phyloP scores from a whole-genome alignment of 331 rosid species.

The Cydonia oblonga region DNA sequence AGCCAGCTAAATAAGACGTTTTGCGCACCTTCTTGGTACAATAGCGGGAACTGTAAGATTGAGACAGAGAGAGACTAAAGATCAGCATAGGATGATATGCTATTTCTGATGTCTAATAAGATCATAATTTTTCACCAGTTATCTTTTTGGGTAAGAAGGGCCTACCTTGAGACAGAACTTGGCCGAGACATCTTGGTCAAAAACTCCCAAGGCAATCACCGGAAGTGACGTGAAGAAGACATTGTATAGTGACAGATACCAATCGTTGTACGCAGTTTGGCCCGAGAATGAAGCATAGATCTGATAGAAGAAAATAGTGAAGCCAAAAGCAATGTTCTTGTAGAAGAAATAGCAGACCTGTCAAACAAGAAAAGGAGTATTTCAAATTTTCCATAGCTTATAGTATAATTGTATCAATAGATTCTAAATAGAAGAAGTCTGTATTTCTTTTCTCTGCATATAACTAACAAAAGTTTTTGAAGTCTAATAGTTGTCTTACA shows the following conservation, averaged over 20 bases:
- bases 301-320: conserved; percentile 77
- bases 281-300: conserved; percentile 79
- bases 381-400: conserved; percentile 1
- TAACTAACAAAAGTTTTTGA: neutral
- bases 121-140: neutral
- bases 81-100: neutral
- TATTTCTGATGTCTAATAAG: neutral
- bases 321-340: conserved; percentile 85
- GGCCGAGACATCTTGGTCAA: conserved; percentile 84
- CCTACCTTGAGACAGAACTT: conserved; percentile 71
- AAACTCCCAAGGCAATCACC: conserved; percentile 87
- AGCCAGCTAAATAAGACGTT: conserved; percentile 76
- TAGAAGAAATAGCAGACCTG: conserved; percentile 99
- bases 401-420: too few relatives aligned
- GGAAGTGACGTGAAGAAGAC: conserved; percentile 98
- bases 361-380: conserved; percentile 11
- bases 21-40: conserved; percentile 93
- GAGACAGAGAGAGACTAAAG: conserved; percentile 5
- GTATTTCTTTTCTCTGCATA: neutral
- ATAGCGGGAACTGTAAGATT: conserved; percentile 62
- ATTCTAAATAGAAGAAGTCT: neutral
- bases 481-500: neutral
- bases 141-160: neutral
- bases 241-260: conserved; percentile 69
- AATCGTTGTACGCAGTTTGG: conserved; percentile 82